phyloP scores from a whole-genome alignment of 371 early-diverging fungal genomes.

The Mortierella sp. region DNA sequence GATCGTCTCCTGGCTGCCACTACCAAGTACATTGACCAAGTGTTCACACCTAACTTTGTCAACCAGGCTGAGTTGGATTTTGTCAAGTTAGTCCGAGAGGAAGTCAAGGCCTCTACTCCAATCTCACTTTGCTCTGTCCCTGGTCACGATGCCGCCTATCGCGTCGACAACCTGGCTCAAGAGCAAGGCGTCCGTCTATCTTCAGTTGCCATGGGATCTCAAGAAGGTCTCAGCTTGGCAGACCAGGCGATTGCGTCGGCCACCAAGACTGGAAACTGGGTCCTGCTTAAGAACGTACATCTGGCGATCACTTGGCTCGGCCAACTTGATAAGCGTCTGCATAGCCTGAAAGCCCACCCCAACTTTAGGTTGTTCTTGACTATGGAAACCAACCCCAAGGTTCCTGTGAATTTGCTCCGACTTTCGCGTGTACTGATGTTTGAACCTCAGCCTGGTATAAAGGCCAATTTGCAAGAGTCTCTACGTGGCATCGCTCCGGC shows the following conservation, averaged over 20 bases:
- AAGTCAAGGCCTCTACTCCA: constrained; percentile 83
- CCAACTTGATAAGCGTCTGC: constrained; percentile 95
- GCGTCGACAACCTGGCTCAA: constrained; percentile 91
- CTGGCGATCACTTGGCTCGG: constrained; percentile 94
- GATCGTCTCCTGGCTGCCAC: constrained; percentile 88
- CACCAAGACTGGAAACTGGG: constrained; percentile 92
- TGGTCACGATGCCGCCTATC: constrained; percentile 96
- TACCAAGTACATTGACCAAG: constrained; percentile 79
- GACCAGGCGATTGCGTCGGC: constrained; percentile 92
- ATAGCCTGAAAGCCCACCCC: constrained; percentile 85
- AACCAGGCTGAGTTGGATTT: constrained; percentile 78
- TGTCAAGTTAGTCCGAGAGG: constrained; percentile 78
- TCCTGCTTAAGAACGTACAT: constrained; percentile 98
- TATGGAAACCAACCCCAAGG: constrained; percentile 96
- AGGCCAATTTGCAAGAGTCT: constrained; percentile 92
- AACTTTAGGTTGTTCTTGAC: constrained; percentile 96
- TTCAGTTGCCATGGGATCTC: constrained; percentile 98
- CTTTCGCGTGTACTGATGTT: constrained; percentile 94
- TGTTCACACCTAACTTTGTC: constrained; percentile 77
- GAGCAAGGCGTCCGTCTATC: constrained; percentile 73
- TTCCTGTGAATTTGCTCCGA: constrained; percentile 93
- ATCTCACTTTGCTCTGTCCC: constrained; percentile 94
- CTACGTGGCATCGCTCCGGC: constrained; percentile 76
- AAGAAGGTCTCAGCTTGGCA: constrained; percentile 93
- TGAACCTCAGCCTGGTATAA: constrained; percentile 97